Percentiles rank a stretch among this genome's conserved stretches.
These are phyloP conservation scores for Fraxinus pennsylvanica DNA, from an alignment of 257 asterid genomes.

Conservation along the genomic window DNA sequence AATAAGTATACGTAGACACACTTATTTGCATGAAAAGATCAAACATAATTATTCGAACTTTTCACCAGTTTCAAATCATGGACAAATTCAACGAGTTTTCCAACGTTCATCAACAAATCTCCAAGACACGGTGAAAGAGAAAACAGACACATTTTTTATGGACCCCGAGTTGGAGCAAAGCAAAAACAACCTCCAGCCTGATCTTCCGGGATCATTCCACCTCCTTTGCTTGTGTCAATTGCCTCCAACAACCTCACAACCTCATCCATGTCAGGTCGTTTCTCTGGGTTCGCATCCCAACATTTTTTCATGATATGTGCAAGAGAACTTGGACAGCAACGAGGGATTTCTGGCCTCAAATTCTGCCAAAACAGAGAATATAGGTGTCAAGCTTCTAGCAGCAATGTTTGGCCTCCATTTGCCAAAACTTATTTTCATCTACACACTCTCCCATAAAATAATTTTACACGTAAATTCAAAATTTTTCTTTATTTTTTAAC, in stretches of 20 bases:
- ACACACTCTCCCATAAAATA: too few species aligned
- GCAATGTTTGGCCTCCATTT: not conserved
- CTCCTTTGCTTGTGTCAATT: slow-evolving; percentile 86
- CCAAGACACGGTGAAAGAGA: not conserved
- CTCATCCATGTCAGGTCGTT: slow-evolving; percentile 88
- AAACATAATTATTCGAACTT: slow-evolving; percentile 4
- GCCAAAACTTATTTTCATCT: too few species aligned
- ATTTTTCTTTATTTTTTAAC: too few species aligned
- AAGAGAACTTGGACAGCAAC: slow-evolving; percentile 74
- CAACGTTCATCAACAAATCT: slow-evolving; percentile 23
- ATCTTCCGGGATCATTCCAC: slow-evolving; percentile 93
- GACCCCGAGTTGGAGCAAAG: slow-evolving; percentile 77
- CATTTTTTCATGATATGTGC: slow-evolving; percentile 71
- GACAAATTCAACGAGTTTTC: slow-evolving; percentile 2
- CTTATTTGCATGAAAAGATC: not conserved
- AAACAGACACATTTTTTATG: slow-evolving; percentile 33
- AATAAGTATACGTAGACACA: not conserved
- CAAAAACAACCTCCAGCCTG: slow-evolving; percentile 75
- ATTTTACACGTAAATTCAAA: too few species aligned
- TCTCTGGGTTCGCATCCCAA: slow-evolving; percentile 83
- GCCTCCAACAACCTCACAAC: slow-evolving; percentile 79
- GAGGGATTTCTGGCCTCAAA: slow-evolving; percentile 78
- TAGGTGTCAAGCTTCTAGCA: slow-evolving; percentile 9
- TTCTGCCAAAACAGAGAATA: slow-evolving; percentile 40
- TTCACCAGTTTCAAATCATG: slow-evolving; percentile 13